Conservation (phyloP, 352 stramenopile genomes). For the Lagenidium sp. region DNA sequence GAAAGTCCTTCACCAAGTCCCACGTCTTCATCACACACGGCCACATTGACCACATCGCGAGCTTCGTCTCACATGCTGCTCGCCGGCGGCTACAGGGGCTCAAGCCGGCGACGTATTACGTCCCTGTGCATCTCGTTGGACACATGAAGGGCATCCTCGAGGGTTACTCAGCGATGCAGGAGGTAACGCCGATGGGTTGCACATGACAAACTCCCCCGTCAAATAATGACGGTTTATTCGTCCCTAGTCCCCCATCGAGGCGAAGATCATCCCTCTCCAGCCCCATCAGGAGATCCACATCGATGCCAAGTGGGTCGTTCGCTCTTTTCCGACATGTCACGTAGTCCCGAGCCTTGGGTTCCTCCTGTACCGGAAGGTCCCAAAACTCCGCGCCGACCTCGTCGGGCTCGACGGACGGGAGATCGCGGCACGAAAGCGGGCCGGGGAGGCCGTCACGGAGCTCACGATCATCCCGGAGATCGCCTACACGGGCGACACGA, state of each 20-base stretch:
- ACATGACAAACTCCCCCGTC: too few relatives aligned
- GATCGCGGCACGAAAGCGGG: slow-evolving; percentile 33
- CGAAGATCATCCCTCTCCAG: slow-evolving; percentile 35
- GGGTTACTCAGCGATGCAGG: slow-evolving; percentile 50
- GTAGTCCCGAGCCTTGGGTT: slow-evolving; percentile 72
- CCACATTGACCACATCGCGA: slow-evolving; percentile 76
- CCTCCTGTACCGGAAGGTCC: slow-evolving; percentile 54
- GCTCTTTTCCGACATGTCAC: slow-evolving; percentile 56
- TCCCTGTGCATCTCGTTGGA: slow-evolving; percentile 34
- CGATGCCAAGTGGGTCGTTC: slow-evolving; percentile 45
- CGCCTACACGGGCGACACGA: slow-evolving; percentile 81
- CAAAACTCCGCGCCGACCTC: slow-evolving; percentile 41
- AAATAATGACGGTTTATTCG: too few relatives aligned
- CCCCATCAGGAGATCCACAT: slow-evolving; percentile 48
- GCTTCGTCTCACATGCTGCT: slow-evolving; percentile 49
- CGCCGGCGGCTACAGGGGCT: slow-evolving; percentile 39
- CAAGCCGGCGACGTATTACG: slow-evolving; percentile 61
- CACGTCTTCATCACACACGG: slow-evolving; percentile 86
- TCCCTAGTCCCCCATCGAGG: slow-evolving; percentile 37
- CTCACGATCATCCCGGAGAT: slow-evolving; percentile 34
- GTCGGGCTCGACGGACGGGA: slow-evolving; percentile 23
- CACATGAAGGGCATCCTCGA: slow-evolving; percentile 48
- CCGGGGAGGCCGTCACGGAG: slow-evolving; percentile 35
- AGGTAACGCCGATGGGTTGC: too few relatives aligned
- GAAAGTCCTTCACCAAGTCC: slow-evolving; percentile 37